Base-by-base conservation (phyloP, 441 rosid genomes). In the Dalechampia spathulata region DNA sequence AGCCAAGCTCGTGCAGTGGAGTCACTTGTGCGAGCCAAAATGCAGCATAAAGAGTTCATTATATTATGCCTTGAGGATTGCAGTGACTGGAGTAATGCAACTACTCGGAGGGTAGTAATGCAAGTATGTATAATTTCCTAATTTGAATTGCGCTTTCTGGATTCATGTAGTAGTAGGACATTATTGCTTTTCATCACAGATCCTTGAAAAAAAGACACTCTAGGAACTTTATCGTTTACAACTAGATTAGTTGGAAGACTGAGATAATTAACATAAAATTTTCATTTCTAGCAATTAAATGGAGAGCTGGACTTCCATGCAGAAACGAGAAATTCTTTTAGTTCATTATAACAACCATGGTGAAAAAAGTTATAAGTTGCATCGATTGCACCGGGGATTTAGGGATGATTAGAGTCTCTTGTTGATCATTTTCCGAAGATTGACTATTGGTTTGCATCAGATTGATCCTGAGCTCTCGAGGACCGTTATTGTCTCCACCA, bases 381-480 rank as follows among this genome's bases (percentile, higher is more conserved):
- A n/a, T n/a, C n/a, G n/a, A n/a, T n/a, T n/a, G n/a, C n/a, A n/a
- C n/a, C n/a, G n/a, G n/a, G n/a, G n/a, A n/a, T n/a, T 19, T 54
- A 17, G 17, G 10, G 38, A 53, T 48, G 49, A 49, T n/a, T 11
- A n/a, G n/a, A 52, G 59, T 17, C 20, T 11, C 0, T 64, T 41
- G 21, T 22, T 34, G 41, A 2, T 37, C 56, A 46, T 12, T n/a
- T 60, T 53, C 22, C 26, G 19, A 60, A 21, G 46, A 51, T 62
- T 48, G 49, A 61, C 57, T 43, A 10, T 62, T 72, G 48, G 34
- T 68, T 30, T 21, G 41, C 39, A 68, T 61, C 78, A 88, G 98
- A 76, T 92, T 66, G 98, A 92, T 84, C 98, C 95, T 32, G 98
- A 92, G 73, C 95, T 92, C 55, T 83, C 86, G 22, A 84, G 96